A percentile compares a stretch with the other conserved stretches of the same genome.
Conservation (phyloP, 2,329 filamentous ascomycete genomes). For the Aspergillus aculeatus region DNA sequence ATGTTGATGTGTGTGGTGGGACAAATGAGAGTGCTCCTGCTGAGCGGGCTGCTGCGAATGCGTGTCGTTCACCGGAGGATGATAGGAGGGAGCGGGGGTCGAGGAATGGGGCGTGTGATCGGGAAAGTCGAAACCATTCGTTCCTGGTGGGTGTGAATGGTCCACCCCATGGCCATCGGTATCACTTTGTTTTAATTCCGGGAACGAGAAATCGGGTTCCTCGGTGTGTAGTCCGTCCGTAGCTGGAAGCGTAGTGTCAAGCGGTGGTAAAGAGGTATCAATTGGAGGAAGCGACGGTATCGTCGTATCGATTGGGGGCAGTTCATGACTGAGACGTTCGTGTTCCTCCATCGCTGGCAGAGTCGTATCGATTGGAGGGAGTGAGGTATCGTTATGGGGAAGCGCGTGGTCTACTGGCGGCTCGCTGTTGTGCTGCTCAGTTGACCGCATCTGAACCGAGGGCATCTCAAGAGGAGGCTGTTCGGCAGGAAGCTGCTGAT, state of each 20-base stretch:
- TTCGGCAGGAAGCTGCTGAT: too few species aligned
- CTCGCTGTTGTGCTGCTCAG: not conserved
- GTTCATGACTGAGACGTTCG: constrained; percentile 27
- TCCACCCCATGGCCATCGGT: constrained; percentile 6
- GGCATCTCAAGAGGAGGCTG: not conserved
- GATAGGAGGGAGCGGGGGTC: constrained; percentile 45
- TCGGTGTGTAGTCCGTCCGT: constrained; percentile 14
- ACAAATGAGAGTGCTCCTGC: constrained; percentile 24
- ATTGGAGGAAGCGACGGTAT: constrained; percentile 30
- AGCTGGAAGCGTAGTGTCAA: constrained; percentile 26
- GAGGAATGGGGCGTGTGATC: constrained; percentile 30
- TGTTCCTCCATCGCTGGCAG: constrained; percentile 29
- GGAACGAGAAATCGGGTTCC: constrained; percentile 15
- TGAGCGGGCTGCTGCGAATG: constrained; percentile 22
- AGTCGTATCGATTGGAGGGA: constrained; percentile 27
- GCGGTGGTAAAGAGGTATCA: constrained; percentile 30
- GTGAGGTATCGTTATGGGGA: constrained; percentile 26
- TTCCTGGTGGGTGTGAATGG: constrained; percentile 9
- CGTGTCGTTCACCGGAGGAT: constrained; percentile 45
- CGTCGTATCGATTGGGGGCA: constrained; percentile 32
- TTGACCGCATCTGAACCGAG: not conserved
- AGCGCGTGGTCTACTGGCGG: constrained; percentile 24
- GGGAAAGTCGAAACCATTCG: constrained; percentile 19
- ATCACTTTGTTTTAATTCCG: constrained; percentile 18
- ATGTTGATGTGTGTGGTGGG: constrained; percentile 19